Conservation (phyloP, 2,329 filamentous ascomycete genomes). For the Paecilomyces sp. region DNA sequence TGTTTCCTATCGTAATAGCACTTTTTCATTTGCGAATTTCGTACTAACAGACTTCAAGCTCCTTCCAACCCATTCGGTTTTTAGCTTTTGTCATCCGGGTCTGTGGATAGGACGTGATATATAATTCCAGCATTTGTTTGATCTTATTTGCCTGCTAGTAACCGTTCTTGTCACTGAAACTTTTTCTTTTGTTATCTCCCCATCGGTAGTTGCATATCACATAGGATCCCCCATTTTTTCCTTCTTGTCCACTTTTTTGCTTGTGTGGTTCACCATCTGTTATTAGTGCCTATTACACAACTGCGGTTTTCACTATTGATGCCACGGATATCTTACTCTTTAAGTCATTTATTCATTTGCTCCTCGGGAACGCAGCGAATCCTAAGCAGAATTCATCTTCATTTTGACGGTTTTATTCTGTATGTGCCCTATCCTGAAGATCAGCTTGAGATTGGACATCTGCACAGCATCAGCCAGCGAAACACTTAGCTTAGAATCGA, state of each 20-base stretch:
- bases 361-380: background rate
- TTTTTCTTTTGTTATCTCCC: conserved; percentile 6
- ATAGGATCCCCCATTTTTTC: background rate
- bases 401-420: background rate
- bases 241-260: background rate
- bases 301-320: background rate
- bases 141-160: conserved; percentile 14
- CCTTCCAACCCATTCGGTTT: conserved; percentile 67
- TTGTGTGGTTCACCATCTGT: background rate
- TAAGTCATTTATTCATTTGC: background rate
- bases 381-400: background rate
- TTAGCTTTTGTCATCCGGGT: conserved; percentile 27
- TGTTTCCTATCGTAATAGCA: background rate
- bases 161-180: conserved; percentile 12
- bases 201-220: conserved; percentile 6
- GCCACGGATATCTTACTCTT: background rate
- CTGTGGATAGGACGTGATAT: conserved; percentile 14
- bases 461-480: background rate
- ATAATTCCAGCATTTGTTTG: conserved; percentile 12
- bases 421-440: background rate
- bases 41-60: conserved; percentile 35
- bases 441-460: background rate
- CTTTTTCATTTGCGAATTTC: conserved; percentile 9
- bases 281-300: background rate
- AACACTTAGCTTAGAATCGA: background rate